Conservation (phyloP, 1,139 yeast genomes). For the Geotrichum carabidarum region DNA sequence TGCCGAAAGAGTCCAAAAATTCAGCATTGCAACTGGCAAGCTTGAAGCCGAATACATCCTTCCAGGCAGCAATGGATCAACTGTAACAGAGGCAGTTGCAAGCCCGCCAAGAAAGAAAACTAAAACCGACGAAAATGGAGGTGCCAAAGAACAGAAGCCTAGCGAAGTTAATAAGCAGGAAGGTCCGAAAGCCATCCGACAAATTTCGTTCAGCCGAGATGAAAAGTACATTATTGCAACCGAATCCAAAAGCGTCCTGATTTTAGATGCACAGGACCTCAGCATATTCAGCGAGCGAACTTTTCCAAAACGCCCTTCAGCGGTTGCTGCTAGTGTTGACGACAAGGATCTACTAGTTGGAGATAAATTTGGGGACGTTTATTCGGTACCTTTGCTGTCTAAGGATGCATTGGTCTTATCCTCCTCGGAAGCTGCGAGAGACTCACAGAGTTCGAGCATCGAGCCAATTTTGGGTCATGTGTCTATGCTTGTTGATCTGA, state of each 20-base stretch:
- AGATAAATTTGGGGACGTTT: slow-evolving; percentile 98
- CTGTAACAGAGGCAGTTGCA: slow-evolving; percentile 2
- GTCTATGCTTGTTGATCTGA: slow-evolving; percentile 82
- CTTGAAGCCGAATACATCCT: slow-evolving; percentile 16
- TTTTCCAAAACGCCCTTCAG: slow-evolving; percentile 86
- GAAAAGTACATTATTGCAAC: slow-evolving; percentile 61
- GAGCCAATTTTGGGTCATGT: slow-evolving; percentile 89
- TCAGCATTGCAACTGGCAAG: slow-evolving; percentile 18
- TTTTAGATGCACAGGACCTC: slow-evolving; percentile 45
- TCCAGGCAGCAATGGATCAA: not conserved
- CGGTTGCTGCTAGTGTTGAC: slow-evolving; percentile 54
- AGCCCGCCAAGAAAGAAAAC: slow-evolving; percentile 16
- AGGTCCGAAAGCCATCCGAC: slow-evolving; percentile 34
- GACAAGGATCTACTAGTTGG: slow-evolving; percentile 59
- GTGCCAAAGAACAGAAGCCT: not conserved
- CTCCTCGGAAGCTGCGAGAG: slow-evolving; percentile 18
- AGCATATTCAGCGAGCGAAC: slow-evolving; percentile 61
- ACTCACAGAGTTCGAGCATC: slow-evolving; percentile 25
- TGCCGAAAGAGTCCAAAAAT: slow-evolving; percentile 20
- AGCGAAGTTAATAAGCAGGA: slow-evolving; percentile 12
- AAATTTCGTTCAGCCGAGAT: slow-evolving; percentile 49
- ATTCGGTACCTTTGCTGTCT: slow-evolving; percentile 45
- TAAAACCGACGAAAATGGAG: slow-evolving; percentile 20
- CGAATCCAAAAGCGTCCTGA: slow-evolving; percentile 69
- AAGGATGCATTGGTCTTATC: slow-evolving; percentile 22